phyloP scores from a whole-genome alignment of 164 flowering plant genomes.

The Santalum album region DNA sequence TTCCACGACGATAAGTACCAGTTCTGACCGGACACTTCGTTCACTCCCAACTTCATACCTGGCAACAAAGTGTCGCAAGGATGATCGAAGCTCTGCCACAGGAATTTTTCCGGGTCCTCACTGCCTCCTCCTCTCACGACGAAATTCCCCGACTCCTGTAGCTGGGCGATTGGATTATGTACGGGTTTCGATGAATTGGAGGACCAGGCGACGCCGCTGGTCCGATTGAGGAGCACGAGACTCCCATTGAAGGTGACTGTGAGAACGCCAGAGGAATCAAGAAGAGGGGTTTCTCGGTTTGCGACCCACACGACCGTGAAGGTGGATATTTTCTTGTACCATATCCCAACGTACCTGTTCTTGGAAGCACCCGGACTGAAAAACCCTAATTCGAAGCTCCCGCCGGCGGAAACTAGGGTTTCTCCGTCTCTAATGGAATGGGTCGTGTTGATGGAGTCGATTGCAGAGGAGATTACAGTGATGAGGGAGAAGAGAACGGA shows the following conservation, averaged over 20 bases:
- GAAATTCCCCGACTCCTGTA: constrained; percentile 13
- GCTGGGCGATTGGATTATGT: constrained; percentile 8
- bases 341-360: too few species aligned
- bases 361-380: neutral
- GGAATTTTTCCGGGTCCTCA: neutral
- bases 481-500: neutral
- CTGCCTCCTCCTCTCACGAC: neutral
- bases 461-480: neutral
- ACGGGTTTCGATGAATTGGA: neutral
- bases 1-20: neutral
- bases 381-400: neutral
- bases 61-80: neutral
- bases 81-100: neutral
- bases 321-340: too few species aligned
- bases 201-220: neutral
- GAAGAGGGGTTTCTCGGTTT: too few species aligned
- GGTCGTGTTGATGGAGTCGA: neutral
- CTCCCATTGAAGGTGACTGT: neutral
- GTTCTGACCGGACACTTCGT: neutral
- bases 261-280: constrained; percentile 1
- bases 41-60: neutral
- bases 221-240: constrained; percentile 9
- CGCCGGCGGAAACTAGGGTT: neutral
- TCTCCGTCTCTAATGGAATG: neutral
- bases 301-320: too few species aligned